Evolutionary conservation across 306 rosid species (phyloP).

Genomic region (Lithocarpus polystachyus): DNA sequence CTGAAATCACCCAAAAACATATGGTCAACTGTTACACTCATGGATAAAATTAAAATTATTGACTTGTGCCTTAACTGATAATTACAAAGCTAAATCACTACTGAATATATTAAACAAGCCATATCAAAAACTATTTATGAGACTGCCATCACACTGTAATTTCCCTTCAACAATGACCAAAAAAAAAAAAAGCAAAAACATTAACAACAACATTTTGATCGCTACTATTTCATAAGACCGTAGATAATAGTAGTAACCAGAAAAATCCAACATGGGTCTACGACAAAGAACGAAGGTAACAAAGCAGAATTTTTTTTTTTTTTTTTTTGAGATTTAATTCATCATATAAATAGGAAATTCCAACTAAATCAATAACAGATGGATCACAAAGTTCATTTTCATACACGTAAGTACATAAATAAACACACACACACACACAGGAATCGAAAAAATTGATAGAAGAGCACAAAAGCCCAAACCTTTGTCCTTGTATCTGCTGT

Average conservation of each 20-base stretch:
- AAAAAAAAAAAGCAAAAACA: background rate
- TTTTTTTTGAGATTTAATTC: background rate
- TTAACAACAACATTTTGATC: background rate
- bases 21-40: background rate
- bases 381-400: background rate
- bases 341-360: background rate
- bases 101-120: background rate
- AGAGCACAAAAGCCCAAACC: slow-evolving; percentile 33
- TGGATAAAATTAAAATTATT: background rate
- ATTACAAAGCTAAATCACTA: background rate
- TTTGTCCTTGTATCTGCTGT: slow-evolving; percentile 54
- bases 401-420: background rate
- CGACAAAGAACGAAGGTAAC: background rate
- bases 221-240: background rate
- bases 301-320: background rate
- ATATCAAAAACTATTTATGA: background rate
- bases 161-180: background rate
- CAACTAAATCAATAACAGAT: background rate
- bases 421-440: background rate
- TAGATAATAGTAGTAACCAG: background rate
- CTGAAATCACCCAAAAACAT: slow-evolving; percentile 33
- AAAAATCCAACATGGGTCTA: background rate
- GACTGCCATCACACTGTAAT: background rate
- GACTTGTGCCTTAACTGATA: background rate
- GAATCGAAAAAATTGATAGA: background rate